These are phyloP conservation scores for Tuber melanosporum DNA, from an alignment of 495 filamentous ascomycete species.

Conservation along the genomic window DNA sequence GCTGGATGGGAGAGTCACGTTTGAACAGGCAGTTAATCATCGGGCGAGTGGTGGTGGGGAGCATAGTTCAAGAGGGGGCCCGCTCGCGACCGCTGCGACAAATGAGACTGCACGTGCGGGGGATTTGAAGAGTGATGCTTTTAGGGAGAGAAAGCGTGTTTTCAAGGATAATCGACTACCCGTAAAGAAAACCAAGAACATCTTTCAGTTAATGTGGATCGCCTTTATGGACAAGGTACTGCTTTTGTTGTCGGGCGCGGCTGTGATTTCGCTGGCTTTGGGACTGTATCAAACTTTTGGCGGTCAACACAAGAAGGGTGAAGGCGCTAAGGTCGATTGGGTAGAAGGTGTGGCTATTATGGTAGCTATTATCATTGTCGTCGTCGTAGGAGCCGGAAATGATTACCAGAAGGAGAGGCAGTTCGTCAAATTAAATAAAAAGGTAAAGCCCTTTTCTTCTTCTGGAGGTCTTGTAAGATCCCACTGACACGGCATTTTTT, in stretches of 20 bases:
- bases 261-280: constrained; percentile 73
- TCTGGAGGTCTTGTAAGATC: not conserved
- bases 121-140: constrained; percentile 44
- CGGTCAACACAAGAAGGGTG: constrained; percentile 41
- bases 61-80: constrained; percentile 6
- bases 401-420: constrained; percentile 70
- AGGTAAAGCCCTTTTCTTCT: constrained; percentile 37
- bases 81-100: constrained; percentile 32
- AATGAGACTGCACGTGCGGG: constrained; percentile 36
- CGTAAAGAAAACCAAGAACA: constrained; percentile 62
- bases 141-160: constrained; percentile 59
- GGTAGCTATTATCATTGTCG: constrained; percentile 63
- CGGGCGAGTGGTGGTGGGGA: constrained; percentile 15
- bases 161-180: constrained; percentile 66
- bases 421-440: constrained; percentile 63
- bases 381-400: constrained; percentile 60
- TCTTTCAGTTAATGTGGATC: constrained; percentile 70
- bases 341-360: constrained; percentile 70
- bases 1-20: constrained; percentile 59
- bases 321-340: constrained; percentile 62
- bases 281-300: constrained; percentile 58
- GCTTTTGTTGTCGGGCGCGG: constrained; percentile 70
- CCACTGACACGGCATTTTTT: constrained; percentile 16
- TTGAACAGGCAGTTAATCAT: constrained; percentile 56
- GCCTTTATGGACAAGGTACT: constrained; percentile 79